Conservation (phyloP, 345 rosid species). For the Geranium brycei region DNA sequence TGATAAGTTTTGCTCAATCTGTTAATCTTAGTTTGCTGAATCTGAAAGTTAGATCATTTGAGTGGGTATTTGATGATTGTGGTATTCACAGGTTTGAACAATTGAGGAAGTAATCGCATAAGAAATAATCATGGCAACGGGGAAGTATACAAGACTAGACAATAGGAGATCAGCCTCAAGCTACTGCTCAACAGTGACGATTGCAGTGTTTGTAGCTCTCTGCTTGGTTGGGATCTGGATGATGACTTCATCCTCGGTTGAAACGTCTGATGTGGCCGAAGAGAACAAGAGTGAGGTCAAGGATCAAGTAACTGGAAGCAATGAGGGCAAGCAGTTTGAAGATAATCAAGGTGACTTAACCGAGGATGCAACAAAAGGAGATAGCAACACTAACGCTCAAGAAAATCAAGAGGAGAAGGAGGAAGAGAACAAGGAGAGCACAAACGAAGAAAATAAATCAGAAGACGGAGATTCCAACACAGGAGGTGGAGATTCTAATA, state of each 20-base stretch:
- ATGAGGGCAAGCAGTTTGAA: constrained; percentile 39
- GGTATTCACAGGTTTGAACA: constrained; percentile 5
- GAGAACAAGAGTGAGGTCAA: constrained; percentile 46
- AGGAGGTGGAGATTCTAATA: constrained; percentile 1
- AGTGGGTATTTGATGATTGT: neutral
- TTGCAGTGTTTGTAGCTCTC: constrained; percentile 71
- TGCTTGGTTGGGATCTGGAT: constrained; percentile 96
- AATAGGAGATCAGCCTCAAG: constrained; percentile 42
- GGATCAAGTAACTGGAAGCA: constrained; percentile 32
- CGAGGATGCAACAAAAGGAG: constrained; percentile 54
- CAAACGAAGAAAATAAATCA: constrained; percentile 9
- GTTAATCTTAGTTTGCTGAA: neutral
- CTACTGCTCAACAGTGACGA: constrained; percentile 71
- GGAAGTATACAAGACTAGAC: constrained; percentile 63
- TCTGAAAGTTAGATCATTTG: neutral
- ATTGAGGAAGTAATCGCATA: neutral
- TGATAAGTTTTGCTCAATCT: no score
- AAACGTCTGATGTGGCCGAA: constrained; percentile 39
- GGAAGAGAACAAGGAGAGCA: constrained; percentile 16
- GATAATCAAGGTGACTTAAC: constrained; percentile 54
- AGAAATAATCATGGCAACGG: constrained; percentile 44
- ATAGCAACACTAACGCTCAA: constrained; percentile 17
- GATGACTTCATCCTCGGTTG: constrained; percentile 70
- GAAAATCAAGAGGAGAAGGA: constrained; percentile 34
- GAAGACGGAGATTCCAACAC: constrained; percentile 4